Base-by-base conservation (phyloP, 805 yeast genomes). In the Pichia scutulata region DNA sequence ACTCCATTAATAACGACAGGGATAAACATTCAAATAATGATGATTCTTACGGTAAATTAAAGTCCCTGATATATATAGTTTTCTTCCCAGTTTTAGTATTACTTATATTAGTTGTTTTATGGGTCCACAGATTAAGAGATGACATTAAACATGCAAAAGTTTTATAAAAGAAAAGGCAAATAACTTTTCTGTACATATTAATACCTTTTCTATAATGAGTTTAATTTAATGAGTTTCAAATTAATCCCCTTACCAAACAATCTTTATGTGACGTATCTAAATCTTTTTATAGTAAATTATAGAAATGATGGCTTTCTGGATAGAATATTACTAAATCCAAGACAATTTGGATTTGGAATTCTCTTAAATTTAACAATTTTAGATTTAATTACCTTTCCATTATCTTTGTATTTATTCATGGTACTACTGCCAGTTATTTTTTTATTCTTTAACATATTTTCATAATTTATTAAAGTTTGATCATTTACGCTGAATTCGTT, bases 111-210 rank as follows among this genome's bases (percentile, higher is more conserved):
- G 66, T 80, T 49, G 70, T 75, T 19, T 62, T 74, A 36, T 69
- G 77, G 53, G 72, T 80, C 22, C 75, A 73, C 61, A 72, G 78
- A 60, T 65, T 82, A 41, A 76, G 85, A 67, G 78, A 71, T 55
- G 86, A 82, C 55, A 79, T 82, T 50, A 81, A 79, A 57, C 84
- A 78, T 58, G 69, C 83, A 9, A 82, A 82, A 55, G 69, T 82
- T 43, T 69, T 81, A 50, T 80, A 61, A 65, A 33, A 61, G 65
- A 33, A n/a, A 12, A 4, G 23, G 12, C 4, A 28, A n/a, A 21
- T 19, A 22, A 33, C n/a, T 16, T 25, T 25, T 23, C 23, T 21
- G 13, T 44, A 22, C 16, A 16, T 16, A n/a, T 5, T 5, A 13
- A 13, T 12, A 33, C 12, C 14, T 28, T 28, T 28, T 28, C 28